Base-by-base conservation (phyloP, 1,284 basidiomycete genomes). In the Cryptococcus amylolentus region DNA sequence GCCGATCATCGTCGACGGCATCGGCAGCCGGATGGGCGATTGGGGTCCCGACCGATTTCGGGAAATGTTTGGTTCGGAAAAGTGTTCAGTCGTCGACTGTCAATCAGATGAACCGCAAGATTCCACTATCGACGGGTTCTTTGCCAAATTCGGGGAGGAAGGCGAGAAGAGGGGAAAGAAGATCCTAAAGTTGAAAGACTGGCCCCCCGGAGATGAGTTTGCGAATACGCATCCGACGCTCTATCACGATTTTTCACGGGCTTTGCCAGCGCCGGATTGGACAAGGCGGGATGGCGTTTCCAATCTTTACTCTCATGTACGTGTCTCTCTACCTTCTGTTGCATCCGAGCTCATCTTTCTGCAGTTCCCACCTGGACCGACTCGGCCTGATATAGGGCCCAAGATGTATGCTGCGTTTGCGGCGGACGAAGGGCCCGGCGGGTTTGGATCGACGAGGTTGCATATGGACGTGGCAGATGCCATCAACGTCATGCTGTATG, bases 401-500 rank as follows among this genome's bases (percentile, higher is more conserved):
- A 84, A 83, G 68, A 82, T 83, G 80, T 79, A 81, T 68, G 76
- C 78, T 54, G 79, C 80, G 4, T 76, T 79, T 52, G 73, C 57
- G 44, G 61, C 61, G 2, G 43, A 49, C 27, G 61, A 63, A 38
- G 20, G 47, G 2, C 49, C 47, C 0, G 61, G 61, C 28, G 61
- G 61, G 18, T 63, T 63, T 46, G 61, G 61, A n/a, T 60, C 59
- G 3, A 97, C 94, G 3, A 81, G 91, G 48, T 75, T 97, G 52
- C 93, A 97, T 71, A 94, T 95, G 91, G 93, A 97, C 76, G 91
- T 95, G 82, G 91, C 93, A 0, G 93, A 97, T 68, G 92, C 91
- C 1, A 80, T 96, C 60, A 97, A 97, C 74, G 84, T 96, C 65
- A 91, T 97, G 88, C 83, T 89, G 9, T 86, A 86, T 72, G 83